Percentiles rank a stretch among this genome's conserved stretches.
Conservation (phyloP, 1,284 basidiomycete genomes). For the Puccinia triticina region DNA sequence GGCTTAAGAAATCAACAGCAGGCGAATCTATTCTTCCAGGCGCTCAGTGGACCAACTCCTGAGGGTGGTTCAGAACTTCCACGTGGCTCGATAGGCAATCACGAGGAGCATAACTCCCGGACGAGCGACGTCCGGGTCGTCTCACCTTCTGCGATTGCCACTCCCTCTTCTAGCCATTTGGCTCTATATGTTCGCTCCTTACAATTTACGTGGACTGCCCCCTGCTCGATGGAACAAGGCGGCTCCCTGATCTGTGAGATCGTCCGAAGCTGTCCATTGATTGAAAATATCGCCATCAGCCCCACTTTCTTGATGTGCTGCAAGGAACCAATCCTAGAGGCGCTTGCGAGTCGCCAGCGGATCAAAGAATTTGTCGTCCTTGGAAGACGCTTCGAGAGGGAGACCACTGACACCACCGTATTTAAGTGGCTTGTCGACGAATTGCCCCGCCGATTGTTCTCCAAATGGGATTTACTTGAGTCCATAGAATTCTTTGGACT, state of each 20-base stretch:
- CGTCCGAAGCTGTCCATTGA: not conserved
- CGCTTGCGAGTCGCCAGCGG: not conserved
- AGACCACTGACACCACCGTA: no score
- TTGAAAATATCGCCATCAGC: slow-evolving; percentile 14
- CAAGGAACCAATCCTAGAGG: slow-evolving; percentile 19
- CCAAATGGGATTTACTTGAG: no score
- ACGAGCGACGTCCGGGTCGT: not conserved
- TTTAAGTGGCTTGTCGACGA: no score
- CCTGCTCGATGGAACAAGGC: not conserved
- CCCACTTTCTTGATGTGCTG: not conserved
- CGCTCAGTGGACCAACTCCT: not conserved
- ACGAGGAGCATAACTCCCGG: not conserved
- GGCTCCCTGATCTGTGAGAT: slow-evolving; percentile 18
- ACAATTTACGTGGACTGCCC: not conserved
- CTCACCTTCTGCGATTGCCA: not conserved
- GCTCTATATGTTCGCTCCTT: slow-evolving; percentile 14
- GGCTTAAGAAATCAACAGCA: not conserved
- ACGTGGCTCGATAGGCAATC: not conserved
- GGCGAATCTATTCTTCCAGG: not conserved
- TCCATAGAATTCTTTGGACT: no score
- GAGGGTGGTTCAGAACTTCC: not conserved
- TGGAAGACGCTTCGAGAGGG: no score
- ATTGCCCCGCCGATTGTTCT: no score
- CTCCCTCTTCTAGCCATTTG: not conserved
- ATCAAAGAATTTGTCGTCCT: slow-evolving; percentile 23